These are phyloP conservation scores for Crithidia thermophila DNA, from an alignment of 208 protist species.

Conservation along the genomic window DNA sequence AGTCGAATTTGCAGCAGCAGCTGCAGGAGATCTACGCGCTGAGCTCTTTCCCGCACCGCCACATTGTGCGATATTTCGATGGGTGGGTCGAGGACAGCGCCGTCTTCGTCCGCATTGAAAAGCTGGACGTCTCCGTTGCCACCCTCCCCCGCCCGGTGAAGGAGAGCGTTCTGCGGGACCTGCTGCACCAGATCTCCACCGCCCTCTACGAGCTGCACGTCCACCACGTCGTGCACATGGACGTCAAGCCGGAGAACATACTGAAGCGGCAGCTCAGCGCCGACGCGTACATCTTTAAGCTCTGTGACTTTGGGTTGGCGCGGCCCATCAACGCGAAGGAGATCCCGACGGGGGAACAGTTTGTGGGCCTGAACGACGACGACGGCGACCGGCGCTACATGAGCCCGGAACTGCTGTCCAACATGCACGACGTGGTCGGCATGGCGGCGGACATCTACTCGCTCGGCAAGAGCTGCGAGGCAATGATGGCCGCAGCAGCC, in stretches of 20 bases:
- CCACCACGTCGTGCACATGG: slow-evolving; percentile 79
- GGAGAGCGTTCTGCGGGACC: slow-evolving; percentile 44
- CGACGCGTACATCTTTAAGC: slow-evolving; percentile 66
- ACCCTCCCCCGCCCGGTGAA: slow-evolving; percentile 41
- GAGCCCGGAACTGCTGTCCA: slow-evolving; percentile 60
- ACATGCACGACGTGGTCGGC: slow-evolving; percentile 28
- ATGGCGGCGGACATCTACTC: slow-evolving; percentile 86
- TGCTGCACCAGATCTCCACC: slow-evolving; percentile 71
- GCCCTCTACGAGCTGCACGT: slow-evolving; percentile 80
- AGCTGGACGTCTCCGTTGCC: slow-evolving; percentile 50
- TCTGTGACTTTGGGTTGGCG: slow-evolving; percentile 88
- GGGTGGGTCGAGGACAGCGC: slow-evolving; percentile 85
- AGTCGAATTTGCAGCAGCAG: slow-evolving; percentile 76
- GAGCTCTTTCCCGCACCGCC: slow-evolving; percentile 63
- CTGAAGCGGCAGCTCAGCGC: slow-evolving; percentile 20
- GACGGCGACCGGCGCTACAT: slow-evolving; percentile 89
- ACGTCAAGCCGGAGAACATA: slow-evolving; percentile 78
- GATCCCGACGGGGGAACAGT: slow-evolving; percentile 48
- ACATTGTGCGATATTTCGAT: slow-evolving; percentile 88
- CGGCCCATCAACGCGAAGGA: slow-evolving; percentile 34
- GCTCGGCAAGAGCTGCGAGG: slow-evolving; percentile 83
- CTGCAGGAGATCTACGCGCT: slow-evolving; percentile 85
- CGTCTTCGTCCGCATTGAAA: slow-evolving; percentile 83
- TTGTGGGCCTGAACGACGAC: slow-evolving; percentile 77
- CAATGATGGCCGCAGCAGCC: slow-evolving; percentile 60